Percentiles rank a stretch among this genome's conserved stretches.
Evolutionary conservation across 352 stramenopile genomes (phyloP).

Genomic region (Pilasporangium apinafurcum): DNA sequence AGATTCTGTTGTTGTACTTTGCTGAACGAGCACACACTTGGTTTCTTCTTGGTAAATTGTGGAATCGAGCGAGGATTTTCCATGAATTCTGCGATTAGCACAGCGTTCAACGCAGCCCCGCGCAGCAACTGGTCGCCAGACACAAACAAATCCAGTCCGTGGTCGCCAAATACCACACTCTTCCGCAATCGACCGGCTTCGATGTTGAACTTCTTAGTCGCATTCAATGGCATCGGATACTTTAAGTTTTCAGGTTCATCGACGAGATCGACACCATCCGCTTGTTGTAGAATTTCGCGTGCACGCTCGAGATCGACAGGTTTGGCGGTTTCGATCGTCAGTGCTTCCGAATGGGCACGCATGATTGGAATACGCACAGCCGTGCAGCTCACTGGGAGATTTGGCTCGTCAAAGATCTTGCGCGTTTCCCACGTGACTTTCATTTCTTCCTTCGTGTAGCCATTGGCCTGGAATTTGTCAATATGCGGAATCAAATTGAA

Average conservation of each 20-base stretch:
- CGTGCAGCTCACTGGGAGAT: constrained; percentile 88
- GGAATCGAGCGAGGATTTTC: constrained; percentile 50
- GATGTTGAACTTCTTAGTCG: constrained; percentile 97
- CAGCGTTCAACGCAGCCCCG: constrained; percentile 96
- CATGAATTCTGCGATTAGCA: constrained; percentile 94
- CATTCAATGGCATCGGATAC: constrained; percentile 98
- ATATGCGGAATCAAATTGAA: constrained; percentile 99
- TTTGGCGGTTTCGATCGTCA: constrained; percentile 93
- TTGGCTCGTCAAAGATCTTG: constrained; percentile 94
- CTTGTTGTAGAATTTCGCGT: constrained; percentile 72
- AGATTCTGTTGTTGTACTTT: constrained; percentile 27
- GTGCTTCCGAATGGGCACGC: constrained; percentile 95
- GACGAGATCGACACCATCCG: constrained; percentile 93
- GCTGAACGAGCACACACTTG: constrained; percentile 7
- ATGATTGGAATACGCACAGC: constrained; percentile 96
- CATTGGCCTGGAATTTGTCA: constrained; percentile 98
- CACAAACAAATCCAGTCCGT: constrained; percentile 97
- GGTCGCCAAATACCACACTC: constrained; percentile 93
- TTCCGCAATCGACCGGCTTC: constrained; percentile 94
- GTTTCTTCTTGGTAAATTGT: constrained; percentile 67
- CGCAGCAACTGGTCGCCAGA: constrained; percentile 95
- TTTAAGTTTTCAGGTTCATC: constrained; percentile 75
- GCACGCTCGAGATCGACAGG: constrained; percentile 82
- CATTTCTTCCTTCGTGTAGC: constrained; percentile 99
- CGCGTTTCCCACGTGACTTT: constrained; percentile 98